Conservation (phyloP, 1,284 basidiomycete genomes). For the Sanghuangporus weigelae region DNA sequence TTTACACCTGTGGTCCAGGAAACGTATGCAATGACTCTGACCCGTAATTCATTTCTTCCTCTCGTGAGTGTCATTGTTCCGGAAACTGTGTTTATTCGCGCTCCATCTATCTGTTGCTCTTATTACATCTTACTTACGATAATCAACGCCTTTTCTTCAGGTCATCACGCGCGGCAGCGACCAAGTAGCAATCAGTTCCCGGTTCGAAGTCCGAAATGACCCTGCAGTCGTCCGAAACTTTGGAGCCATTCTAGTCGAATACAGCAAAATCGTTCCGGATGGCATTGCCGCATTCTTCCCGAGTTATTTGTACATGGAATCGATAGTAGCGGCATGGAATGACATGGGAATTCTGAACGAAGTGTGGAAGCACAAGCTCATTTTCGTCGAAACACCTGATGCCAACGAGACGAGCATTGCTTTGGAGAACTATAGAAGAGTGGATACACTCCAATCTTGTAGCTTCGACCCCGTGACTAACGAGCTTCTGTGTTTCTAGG, state of each 20-base stretch:
- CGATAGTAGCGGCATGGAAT: constrained; percentile 99
- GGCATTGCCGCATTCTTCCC: constrained; percentile 99
- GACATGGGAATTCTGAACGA: constrained; percentile 99
- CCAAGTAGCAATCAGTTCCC: constrained; percentile 98
- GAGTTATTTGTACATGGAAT: constrained; percentile 99
- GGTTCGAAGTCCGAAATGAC: constrained; percentile 99
- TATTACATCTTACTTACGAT: neutral
- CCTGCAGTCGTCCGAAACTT: constrained; percentile 99
- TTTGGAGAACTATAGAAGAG: constrained; percentile 93
- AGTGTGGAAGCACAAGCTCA: constrained; percentile 99
- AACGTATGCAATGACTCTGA: constrained; percentile 97
- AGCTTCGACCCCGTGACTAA: neutral
- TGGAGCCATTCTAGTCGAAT: constrained; percentile 96
- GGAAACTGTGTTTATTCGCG: neutral
- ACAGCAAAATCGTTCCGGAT: constrained; percentile 96
- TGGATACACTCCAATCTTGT: constrained; percentile 32
- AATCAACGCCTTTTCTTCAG: constrained; percentile 34
- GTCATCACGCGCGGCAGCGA: constrained; percentile 98
- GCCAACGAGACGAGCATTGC: constrained; percentile 99
- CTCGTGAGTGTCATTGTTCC: constrained; percentile 50
- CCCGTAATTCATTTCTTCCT: constrained; percentile 96
- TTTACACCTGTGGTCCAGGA: constrained; percentile 98
- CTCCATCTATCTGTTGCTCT: neutral
- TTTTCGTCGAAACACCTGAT: constrained; percentile 99
- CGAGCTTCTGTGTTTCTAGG: constrained; percentile 40